Percentiles rank a stretch among this genome's conserved stretches.
Evolutionary conservation across 2,329 filamentous ascomycete species (phyloP).

Genomic region (Xylaria sp.): DNA sequence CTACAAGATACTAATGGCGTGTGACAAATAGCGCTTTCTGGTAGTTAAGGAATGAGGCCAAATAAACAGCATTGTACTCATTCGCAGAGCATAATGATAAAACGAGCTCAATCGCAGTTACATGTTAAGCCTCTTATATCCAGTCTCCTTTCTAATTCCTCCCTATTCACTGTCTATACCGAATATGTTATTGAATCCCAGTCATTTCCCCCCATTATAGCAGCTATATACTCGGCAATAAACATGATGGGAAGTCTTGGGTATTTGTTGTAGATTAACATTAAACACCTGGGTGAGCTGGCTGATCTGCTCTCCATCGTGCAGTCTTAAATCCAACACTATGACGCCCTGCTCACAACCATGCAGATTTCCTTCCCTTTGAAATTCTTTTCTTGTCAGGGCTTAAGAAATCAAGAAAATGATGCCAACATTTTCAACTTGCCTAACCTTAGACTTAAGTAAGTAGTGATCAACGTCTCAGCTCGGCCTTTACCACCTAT

Average conservation of each 20-base stretch:
- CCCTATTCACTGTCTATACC: neutral
- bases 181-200: neutral
- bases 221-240: neutral
- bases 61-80: neutral
- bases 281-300: neutral
- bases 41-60: neutral
- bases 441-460: neutral
- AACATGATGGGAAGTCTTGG: neutral
- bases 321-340: neutral
- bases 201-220: neutral
- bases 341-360: neutral
- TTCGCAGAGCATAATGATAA: neutral
- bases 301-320: neutral
- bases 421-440: neutral
- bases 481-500: neutral
- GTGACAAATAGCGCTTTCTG: neutral
- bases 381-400: neutral
- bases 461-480: conserved; percentile 18
- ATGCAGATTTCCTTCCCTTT: neutral
- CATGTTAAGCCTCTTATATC: neutral
- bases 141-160: neutral
- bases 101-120: neutral
- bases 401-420: neutral
- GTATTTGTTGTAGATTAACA: neutral
- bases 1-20: neutral